These are phyloP conservation scores for Tetrapisispora taiwanensis DNA, from an alignment of 805 yeast genomes.

Conservation along the genomic window DNA sequence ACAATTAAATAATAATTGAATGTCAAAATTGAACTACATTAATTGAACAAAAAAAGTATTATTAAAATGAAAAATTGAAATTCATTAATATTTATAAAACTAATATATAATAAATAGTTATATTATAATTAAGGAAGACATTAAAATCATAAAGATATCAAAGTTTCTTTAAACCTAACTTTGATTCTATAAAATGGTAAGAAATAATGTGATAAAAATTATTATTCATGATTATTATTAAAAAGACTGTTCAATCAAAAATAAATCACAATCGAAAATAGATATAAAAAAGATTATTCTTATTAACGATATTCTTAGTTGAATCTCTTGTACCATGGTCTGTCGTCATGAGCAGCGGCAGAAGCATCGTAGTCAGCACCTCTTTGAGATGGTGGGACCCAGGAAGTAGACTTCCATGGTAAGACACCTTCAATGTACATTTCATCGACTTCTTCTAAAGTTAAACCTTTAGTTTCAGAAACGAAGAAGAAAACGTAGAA, in stretches of 20 bases:
- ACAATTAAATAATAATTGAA: too few species aligned
- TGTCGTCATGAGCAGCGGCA: constrained; percentile 20
- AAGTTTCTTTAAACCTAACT: too few species aligned
- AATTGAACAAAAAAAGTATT: too few species aligned
- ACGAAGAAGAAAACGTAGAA: constrained; percentile 61
- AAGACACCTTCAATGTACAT: constrained; percentile 34
- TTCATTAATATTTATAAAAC: too few species aligned
- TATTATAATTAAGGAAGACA: background rate
- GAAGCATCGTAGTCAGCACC: constrained; percentile 18
- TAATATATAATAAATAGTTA: too few species aligned
- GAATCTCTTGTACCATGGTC: constrained; percentile 14
- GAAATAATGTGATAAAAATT: background rate
- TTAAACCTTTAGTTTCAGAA: constrained; percentile 68
- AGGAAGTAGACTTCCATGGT: constrained; percentile 38
- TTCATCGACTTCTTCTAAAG: constrained; percentile 72
- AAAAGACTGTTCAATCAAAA: background rate
- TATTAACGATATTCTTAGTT: background rate
- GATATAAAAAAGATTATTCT: background rate
- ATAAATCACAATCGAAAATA: background rate
- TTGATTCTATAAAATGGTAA: background rate
- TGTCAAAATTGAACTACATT: too few species aligned
- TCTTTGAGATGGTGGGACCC: constrained; percentile 38
- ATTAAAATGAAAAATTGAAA: too few species aligned
- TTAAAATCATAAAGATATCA: background rate
- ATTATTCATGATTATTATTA: constrained; percentile 1